Conservation (phyloP, 768 basidiomycete genomes). For the Holtermanniella nyarrowii region DNA sequence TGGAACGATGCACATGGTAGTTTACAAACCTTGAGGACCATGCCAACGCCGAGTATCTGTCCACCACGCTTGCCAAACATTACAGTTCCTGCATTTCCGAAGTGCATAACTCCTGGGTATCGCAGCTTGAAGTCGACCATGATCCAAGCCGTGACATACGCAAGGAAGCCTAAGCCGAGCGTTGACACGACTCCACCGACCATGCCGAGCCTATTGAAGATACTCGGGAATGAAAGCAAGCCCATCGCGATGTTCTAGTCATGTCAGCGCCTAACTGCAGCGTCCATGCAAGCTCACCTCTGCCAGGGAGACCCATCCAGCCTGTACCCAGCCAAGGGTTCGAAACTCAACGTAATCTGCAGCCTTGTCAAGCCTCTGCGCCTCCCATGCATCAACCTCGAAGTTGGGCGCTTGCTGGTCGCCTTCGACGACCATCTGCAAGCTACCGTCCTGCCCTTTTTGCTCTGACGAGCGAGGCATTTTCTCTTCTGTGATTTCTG, state of each 20-base stretch:
- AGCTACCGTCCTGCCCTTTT: background rate
- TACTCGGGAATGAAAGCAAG: conserved; percentile 21
- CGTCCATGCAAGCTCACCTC: conserved; percentile 10
- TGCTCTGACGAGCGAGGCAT: background rate
- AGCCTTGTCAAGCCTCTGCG: conserved; percentile 9
- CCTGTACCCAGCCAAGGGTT: conserved; percentile 23
- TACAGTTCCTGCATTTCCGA: conserved; percentile 17
- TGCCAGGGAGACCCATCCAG: conserved; percentile 23
- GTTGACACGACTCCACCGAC: conserved; percentile 22
- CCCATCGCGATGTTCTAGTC: conserved; percentile 20
- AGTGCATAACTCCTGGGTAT: conserved; percentile 22
- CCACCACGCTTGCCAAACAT: conserved; percentile 19
- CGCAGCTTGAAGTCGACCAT: conserved; percentile 27
- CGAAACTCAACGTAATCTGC: conserved; percentile 24
- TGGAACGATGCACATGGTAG: background rate
- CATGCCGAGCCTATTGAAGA: conserved; percentile 22
- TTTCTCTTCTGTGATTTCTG: background rate
- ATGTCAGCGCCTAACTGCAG: background rate
- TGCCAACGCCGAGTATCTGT: conserved; percentile 13
- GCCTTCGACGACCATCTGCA: background rate
- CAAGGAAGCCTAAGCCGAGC: conserved; percentile 12
- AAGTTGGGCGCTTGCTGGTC: background rate
- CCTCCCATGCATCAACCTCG: conserved; percentile 5
- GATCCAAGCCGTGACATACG: conserved; percentile 22
- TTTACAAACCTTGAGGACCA: conserved; percentile 17